Base-by-base conservation (phyloP, 2,329 filamentous ascomycete genomes). In the Fusarium chaquense region DNA sequence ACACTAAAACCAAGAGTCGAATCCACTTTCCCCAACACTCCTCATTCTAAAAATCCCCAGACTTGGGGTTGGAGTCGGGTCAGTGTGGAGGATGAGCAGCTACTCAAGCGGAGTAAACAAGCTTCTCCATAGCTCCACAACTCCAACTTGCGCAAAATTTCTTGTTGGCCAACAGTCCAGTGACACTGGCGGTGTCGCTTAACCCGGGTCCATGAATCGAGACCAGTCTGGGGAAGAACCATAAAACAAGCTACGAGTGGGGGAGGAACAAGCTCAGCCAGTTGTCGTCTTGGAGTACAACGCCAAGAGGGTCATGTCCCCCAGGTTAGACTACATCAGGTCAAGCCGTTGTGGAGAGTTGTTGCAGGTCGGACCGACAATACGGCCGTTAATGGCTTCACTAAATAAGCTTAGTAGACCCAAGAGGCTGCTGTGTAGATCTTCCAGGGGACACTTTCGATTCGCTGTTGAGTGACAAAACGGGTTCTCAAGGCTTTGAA, bases 171-270 rank as follows among this genome's bases (percentile, higher is more conserved):
- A 33, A 22, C 22, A 22, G 20, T 20, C 30, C 26, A 33, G 32
- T 38, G 18, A 26, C 26, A 16, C 28, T 18, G 22, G 30, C 59
- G 51, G 58, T 41, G 26, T 60, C 61, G 62, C 62, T 40, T 65
- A 40, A 43, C 46, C 62, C 62, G 61, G 20, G n/a, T 13, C 26
- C 24, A 35, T 36, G 40, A 55, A 38, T 51, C 53, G 45, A 65
- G 65, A 52, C 64, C 57, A 13, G 65, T 68, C 65, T 54, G 65
- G 65, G 65, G 65, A 53, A 69, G 65, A 56, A 66, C 65, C 65
- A 69, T 69, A 69, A 69, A 69, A 66, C 65, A 68, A 69, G 60
- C 65, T 68, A 69, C 26, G 24, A 20, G 49, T 52, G 49, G 49
- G 49, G 49, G n/a, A 41, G 16, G 35, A 13, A 32, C 15, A 24